phyloP scores from a whole-genome alignment of 352 stramenopile genomes.

The Phytopythium sindhum region DNA sequence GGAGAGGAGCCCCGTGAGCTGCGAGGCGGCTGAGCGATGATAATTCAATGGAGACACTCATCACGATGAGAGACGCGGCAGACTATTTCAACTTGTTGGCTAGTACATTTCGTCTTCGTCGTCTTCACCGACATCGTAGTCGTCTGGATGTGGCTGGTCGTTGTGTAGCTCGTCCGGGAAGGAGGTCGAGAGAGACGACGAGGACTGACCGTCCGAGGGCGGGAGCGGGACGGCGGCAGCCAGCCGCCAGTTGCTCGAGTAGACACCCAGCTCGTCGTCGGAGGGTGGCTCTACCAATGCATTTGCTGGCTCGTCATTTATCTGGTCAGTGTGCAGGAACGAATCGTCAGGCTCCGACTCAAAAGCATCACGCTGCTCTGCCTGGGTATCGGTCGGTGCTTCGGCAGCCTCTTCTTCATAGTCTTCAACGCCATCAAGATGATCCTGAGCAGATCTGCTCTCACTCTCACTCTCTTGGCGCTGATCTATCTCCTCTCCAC shows the following conservation, averaged over 20 bases:
- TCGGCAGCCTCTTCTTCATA: background rate
- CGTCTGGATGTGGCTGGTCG: background rate
- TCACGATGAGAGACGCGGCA: background rate
- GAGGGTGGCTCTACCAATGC: background rate
- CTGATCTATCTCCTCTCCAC: background rate
- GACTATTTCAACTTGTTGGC: background rate
- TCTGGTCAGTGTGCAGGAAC: background rate
- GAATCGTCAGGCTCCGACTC: background rate
- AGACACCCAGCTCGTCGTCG: background rate
- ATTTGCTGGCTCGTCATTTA: background rate
- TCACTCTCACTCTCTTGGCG: background rate
- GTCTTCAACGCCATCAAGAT: background rate
- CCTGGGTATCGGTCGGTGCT: too few species aligned
- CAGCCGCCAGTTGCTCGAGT: slow-evolving; percentile 6
- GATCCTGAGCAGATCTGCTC: background rate
- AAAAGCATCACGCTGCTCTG: background rate
- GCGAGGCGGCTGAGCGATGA: background rate
- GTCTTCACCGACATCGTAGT: background rate
- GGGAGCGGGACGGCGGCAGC: slow-evolving; percentile 14
- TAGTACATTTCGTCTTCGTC: slow-evolving; percentile 2
- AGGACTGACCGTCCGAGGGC: slow-evolving; percentile 12
- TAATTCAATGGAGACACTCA: background rate
- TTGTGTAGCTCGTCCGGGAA: background rate
- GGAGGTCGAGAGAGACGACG: background rate
- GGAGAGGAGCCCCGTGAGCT: background rate